Conservation (phyloP, 2,329 filamentous ascomycete genomes). For the Trichoderma sp. region DNA sequence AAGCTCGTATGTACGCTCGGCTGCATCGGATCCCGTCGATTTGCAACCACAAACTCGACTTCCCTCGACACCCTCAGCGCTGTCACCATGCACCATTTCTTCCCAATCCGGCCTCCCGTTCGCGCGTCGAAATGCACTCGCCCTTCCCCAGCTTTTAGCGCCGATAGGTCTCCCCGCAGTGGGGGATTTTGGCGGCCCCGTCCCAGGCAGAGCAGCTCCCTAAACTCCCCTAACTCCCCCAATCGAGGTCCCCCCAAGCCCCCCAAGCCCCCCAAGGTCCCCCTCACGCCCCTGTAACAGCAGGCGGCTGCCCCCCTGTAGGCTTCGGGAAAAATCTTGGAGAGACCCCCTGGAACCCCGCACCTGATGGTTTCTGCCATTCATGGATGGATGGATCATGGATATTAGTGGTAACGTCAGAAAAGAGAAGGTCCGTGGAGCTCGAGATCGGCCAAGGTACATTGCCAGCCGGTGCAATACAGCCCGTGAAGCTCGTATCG, state of each 20-base stretch:
- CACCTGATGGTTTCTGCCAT: conserved; percentile 11
- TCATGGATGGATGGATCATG: not conserved
- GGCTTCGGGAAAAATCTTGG: not conserved
- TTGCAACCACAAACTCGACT: not conserved
- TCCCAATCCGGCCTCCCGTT: not conserved
- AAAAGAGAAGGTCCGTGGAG: conserved; percentile 6
- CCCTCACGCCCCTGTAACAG: conserved; percentile 6
- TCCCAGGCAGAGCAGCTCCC: not conserved
- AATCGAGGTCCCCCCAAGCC: not conserved
- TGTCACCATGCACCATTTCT: not conserved
- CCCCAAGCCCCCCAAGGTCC: not conserved
- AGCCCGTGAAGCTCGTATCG: not conserved
- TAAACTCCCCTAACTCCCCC: not conserved
- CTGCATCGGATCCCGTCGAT: conserved; percentile 1
- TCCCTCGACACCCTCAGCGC: not conserved
- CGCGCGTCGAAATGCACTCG: not conserved
- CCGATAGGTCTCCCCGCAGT: conserved; percentile 19
- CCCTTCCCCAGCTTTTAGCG: conserved; percentile 23
- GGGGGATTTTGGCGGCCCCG: conserved; percentile 13
- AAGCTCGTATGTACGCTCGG: conserved; percentile 18
- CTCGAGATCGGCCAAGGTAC: conserved; percentile 6
- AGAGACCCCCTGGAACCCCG: conserved; percentile 19
- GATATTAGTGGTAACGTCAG: conserved; percentile 10
- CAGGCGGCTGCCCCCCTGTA: conserved; percentile 2
- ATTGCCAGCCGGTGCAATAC: not conserved